Percentiles rank a stretch among this genome's conserved stretches.
phyloP scores from a whole-genome alignment of 306 rosid species.

The Dryas octopetala region DNA sequence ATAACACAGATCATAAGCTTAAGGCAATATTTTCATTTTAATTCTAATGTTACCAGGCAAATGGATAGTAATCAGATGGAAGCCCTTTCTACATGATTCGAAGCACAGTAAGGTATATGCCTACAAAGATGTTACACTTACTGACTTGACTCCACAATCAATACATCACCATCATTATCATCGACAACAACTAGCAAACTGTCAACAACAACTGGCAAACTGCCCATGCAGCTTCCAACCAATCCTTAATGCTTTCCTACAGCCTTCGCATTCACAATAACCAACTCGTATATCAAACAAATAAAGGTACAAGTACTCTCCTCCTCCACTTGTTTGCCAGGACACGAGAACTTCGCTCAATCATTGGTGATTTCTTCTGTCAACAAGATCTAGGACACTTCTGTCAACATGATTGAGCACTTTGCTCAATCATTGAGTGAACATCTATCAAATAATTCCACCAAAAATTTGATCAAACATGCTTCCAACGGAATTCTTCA shows the following conservation, averaged over 20 bases:
- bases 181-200: background rate
- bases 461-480: background rate
- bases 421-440: background rate
- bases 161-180: background rate
- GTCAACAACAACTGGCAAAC: background rate
- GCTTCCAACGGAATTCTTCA: background rate
- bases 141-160: background rate
- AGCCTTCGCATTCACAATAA: slow-evolving; percentile 1
- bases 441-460: background rate
- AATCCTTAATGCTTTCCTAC: background rate
- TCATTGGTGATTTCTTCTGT: background rate
- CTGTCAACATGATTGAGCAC: too few species aligned
- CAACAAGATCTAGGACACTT: background rate
- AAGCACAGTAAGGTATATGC: background rate
- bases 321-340: background rate
- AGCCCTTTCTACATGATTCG: background rate
- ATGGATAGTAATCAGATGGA: background rate
- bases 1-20: background rate
- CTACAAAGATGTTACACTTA: background rate
- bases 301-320: background rate
- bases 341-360: background rate
- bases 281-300: background rate
- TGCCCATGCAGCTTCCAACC: background rate
- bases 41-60: background rate
- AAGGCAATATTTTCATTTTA: background rate